phyloP scores from a whole-genome alignment of 495 filamentous ascomycete species.

The Penicillium riverlandense region DNA sequence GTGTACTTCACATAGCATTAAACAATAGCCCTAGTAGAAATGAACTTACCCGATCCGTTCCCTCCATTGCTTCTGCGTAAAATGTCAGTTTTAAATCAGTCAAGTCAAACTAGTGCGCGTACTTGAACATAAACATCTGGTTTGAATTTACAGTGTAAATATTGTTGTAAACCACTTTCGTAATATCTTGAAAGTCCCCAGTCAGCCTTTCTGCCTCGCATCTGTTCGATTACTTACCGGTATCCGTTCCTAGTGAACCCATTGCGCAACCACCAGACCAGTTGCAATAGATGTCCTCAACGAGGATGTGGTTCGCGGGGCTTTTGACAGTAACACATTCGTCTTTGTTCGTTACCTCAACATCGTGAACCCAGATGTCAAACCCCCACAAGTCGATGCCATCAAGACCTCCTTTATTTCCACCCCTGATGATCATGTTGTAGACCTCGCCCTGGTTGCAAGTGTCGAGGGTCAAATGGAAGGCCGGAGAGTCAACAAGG shows the following conservation, averaged over 20 bases:
- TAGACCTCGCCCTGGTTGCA: conserved; percentile 37
- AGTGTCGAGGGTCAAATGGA: conserved; percentile 36
- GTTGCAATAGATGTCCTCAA: conserved; percentile 48
- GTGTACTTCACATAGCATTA: neutral
- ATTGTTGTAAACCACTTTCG: conserved; percentile 31
- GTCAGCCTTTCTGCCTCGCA: neutral
- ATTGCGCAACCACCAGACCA: conserved; percentile 42
- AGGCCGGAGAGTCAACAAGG: conserved; percentile 37
- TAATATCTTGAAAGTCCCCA: conserved; percentile 14
- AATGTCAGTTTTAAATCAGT: neutral
- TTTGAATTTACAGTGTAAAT: conserved; percentile 41
- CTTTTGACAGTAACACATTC: conserved; percentile 42
- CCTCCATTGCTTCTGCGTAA: conserved; percentile 32
- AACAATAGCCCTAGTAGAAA: too few relatives aligned
- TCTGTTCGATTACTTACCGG: conserved; percentile 1
- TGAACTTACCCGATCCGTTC: conserved; percentile 25
- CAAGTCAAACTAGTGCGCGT: neutral
- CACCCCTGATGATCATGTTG: conserved; percentile 38
- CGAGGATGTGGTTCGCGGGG: conserved; percentile 34
- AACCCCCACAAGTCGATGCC: conserved; percentile 36
- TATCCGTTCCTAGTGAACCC: conserved; percentile 30
- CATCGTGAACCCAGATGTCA: conserved; percentile 41
- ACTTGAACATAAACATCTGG: conserved; percentile 53
- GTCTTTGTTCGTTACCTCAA: conserved; percentile 42
- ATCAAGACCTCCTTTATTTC: conserved; percentile 34